Percentiles rank a stretch among this genome's conserved stretches.
Conservation (phyloP, 2,329 filamentous ascomycete genomes). For the Stachybotrys chlorohalonatus region DNA sequence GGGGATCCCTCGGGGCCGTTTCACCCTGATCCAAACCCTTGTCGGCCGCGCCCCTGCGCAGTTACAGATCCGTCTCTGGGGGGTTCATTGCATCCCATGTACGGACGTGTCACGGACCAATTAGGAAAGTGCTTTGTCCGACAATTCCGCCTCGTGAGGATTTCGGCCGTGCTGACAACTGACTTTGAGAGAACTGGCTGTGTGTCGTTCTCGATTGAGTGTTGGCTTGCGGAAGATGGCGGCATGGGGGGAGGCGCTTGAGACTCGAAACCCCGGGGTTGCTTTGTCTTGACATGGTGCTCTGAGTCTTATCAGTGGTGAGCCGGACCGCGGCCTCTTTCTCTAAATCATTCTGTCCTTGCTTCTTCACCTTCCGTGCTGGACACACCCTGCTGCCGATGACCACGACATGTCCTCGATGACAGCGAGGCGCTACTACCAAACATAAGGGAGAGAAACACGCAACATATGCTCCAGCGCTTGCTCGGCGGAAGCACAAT, state of each 20-base stretch:
- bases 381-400: neutral
- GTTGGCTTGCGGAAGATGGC: neutral
- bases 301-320: neutral
- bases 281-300: neutral
- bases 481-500: neutral
- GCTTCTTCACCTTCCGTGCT: neutral
- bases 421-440: neutral
- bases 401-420: neutral
- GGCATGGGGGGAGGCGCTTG: neutral
- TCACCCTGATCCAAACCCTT: neutral
- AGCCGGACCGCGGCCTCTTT: too few relatives aligned
- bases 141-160: too few relatives aligned
- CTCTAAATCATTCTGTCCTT: neutral
- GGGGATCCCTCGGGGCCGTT: neutral
- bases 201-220: too few relatives aligned
- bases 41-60: too few relatives aligned
- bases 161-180: too few relatives aligned
- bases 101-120: neutral
- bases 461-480: neutral
- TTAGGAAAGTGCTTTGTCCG: too few relatives aligned
- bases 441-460: neutral
- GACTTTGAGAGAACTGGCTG: too few relatives aligned
- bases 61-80: neutral
- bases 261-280: neutral
- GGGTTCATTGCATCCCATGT: neutral